Conservation (phyloP, 805 yeast species). For the Pichia gijzeniarum region DNA sequence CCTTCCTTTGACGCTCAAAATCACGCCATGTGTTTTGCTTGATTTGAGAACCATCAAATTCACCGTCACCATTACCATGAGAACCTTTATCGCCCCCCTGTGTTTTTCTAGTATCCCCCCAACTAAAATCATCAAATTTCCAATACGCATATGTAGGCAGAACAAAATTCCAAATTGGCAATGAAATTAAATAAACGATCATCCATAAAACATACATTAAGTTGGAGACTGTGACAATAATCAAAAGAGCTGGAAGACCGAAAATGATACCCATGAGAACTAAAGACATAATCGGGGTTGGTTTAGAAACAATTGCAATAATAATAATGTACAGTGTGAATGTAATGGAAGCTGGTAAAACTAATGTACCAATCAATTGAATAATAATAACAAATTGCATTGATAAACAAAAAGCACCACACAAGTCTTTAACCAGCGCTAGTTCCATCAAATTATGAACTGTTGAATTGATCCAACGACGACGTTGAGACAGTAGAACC, state of each 20-base stretch:
- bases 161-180: slow-evolving; percentile 92
- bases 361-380: slow-evolving; percentile 81
- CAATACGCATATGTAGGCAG: slow-evolving; percentile 84
- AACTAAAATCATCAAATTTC: slow-evolving; percentile 93
- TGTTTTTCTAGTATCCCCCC: slow-evolving; percentile 93
- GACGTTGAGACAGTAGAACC: slow-evolving; percentile 82
- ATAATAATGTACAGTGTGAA: slow-evolving; percentile 77
- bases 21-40: slow-evolving; percentile 94
- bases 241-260: slow-evolving; percentile 79
- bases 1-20: slow-evolving; percentile 61
- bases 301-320: slow-evolving; percentile 59
- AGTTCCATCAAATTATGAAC: slow-evolving; percentile 89
- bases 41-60: slow-evolving; percentile 86
- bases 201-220: slow-evolving; percentile 72
- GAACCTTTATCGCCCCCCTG: slow-evolving; percentile 61
- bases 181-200: slow-evolving; percentile 66
- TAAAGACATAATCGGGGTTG: slow-evolving; percentile 74
- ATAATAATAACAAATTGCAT: slow-evolving; percentile 88
- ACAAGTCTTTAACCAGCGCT: slow-evolving; percentile 73
- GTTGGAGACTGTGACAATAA: slow-evolving; percentile 74
- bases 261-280: slow-evolving; percentile 69
- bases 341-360: slow-evolving; percentile 80
- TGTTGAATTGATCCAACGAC: slow-evolving; percentile 96
- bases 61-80: slow-evolving; percentile 69
- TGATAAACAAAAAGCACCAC: slow-evolving; percentile 92